Evolutionary conservation across 2,329 filamentous ascomycete species (phyloP), one percentile per base, ranked within the genome.

Genomic region (Emergomyces africanus): DNA sequence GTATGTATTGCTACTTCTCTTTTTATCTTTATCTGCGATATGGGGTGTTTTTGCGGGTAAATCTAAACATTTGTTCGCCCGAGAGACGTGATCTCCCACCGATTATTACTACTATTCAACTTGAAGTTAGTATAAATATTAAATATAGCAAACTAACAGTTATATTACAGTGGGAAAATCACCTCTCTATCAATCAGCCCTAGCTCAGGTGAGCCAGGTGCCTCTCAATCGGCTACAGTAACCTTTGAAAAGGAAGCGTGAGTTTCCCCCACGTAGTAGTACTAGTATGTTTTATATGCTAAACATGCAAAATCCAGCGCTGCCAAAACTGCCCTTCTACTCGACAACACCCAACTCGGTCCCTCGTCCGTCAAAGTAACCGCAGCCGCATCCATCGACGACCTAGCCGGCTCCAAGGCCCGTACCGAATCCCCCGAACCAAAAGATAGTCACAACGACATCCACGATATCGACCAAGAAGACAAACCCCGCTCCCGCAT

Each of bases 401-500:
- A 88, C 60, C 76, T 83, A 57, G 78, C 80, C 57, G 81, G 82
- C 56, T 79, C 81, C 54, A 83, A 87, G 64, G 77, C 78, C 58
- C 44, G 6, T 23, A 76, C 82, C 54, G 78, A 79, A 62, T 79
- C 78, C 61, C 77, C 79, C 61, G 74, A 78, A 44, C 70, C 72
- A 57, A 80, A 85, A 61, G 79, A 75, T n/a, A n/a, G n/a, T 20
- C 41, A 41, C 28, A 39, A 18, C 57, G n/a, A 2, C 59, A 67
- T 72, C 57, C 80, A 90, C 67, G 83, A 90, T 66, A 85, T 97
- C 67, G 84, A 86, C 15, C 94, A 99, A 72, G 94, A 99, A 76
- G 90, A 97, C 79, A 99, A 99, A 82, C 94, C 94, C 18, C 88
- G 91, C 68, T 84, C 88, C 46, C 89, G 94, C 68, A 96, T 99